phyloP scores from a whole-genome alignment of 208 protist species.

The Acanthamoeba lenticulata region DNA sequence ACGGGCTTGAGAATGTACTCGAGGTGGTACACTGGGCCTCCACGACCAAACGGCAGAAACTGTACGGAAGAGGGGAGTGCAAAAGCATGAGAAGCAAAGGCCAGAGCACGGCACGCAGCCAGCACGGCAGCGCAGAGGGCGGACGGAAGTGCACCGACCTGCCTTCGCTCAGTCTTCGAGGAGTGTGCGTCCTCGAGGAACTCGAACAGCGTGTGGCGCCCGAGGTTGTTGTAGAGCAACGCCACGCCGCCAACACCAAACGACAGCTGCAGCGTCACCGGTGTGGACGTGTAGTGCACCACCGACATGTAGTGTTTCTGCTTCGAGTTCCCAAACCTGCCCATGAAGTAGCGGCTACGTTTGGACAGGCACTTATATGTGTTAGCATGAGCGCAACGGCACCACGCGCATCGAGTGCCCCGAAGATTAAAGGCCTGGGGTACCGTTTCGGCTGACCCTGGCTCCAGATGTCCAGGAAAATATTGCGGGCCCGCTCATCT shows the following conservation, averaged over 20 bases:
- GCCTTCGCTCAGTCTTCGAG: constrained; percentile 25
- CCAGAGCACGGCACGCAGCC: neutral
- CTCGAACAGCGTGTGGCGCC: constrained; percentile 62
- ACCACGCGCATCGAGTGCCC: too few species aligned
- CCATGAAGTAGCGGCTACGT: constrained; percentile 56
- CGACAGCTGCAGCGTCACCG: constrained; percentile 62
- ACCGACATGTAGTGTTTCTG: constrained; percentile 31
- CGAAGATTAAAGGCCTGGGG: neutral
- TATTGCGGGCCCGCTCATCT: neutral
- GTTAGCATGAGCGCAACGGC: too few species aligned
- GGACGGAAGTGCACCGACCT: neutral
- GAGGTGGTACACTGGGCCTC: constrained; percentile 78
- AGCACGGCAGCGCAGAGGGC: neutral
- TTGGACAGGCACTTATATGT: neutral
- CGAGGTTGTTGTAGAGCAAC: constrained; percentile 71
- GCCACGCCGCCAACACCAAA: constrained; percentile 53
- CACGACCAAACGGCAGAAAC: constrained; percentile 79
- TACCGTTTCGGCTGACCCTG: constrained; percentile 62
- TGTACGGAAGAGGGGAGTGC: too few species aligned
- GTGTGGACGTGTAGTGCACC: constrained; percentile 65
- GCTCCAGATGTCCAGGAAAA: constrained; percentile 67
- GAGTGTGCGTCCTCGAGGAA: constrained; percentile 53
- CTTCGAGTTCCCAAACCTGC: constrained; percentile 25
- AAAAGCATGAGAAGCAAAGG: too few species aligned
- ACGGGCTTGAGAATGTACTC: constrained; percentile 78